These are phyloP conservation scores for Ascoidea asiatica DNA, from an alignment of 805 yeast genomes.

Conservation along the genomic window DNA sequence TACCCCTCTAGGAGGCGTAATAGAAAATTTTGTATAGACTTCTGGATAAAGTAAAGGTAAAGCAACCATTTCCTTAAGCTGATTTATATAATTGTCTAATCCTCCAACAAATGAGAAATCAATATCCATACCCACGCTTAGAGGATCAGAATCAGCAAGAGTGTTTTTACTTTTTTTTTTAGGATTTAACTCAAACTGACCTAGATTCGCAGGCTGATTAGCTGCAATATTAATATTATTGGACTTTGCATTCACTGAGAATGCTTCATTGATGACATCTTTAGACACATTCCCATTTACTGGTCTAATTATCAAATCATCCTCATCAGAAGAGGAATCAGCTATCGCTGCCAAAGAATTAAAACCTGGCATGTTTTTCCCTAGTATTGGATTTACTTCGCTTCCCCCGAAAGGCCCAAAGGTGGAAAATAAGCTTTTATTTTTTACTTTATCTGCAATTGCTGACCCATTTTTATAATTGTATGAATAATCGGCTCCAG, in stretches of 20 bases:
- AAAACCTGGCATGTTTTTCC: constrained; percentile 39
- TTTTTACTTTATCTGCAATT: constrained; percentile 11
- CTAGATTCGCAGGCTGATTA: constrained; percentile 17
- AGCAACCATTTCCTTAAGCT: constrained; percentile 93
- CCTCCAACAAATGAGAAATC: constrained; percentile 87
- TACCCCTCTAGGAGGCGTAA: constrained; percentile 96
- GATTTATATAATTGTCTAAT: constrained; percentile 76
- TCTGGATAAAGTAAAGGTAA: constrained; percentile 90
- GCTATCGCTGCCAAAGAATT: constrained; percentile 18
- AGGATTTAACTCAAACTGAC: constrained; percentile 17
- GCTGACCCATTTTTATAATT: constrained; percentile 30
- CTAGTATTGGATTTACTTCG: constrained; percentile 77
- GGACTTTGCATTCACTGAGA: constrained; percentile 3
- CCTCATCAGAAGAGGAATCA: constrained; percentile 31
- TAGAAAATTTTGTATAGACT: constrained; percentile 74
- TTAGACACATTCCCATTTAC: constrained; percentile 8
- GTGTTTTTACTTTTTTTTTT: constrained; percentile 38
- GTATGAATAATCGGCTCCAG: constrained; percentile 25
- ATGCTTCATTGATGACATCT: constrained; percentile 1
- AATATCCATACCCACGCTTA: constrained; percentile 79
- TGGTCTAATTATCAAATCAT: constrained; percentile 18
- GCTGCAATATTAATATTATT: constrained; percentile 11
- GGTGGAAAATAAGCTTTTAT: constrained; percentile 69
- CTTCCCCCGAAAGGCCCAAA: constrained; percentile 98
- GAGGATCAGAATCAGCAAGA: constrained; percentile 83